Conservation (phyloP, 805 yeast species). For the Spathaspora sp. region DNA sequence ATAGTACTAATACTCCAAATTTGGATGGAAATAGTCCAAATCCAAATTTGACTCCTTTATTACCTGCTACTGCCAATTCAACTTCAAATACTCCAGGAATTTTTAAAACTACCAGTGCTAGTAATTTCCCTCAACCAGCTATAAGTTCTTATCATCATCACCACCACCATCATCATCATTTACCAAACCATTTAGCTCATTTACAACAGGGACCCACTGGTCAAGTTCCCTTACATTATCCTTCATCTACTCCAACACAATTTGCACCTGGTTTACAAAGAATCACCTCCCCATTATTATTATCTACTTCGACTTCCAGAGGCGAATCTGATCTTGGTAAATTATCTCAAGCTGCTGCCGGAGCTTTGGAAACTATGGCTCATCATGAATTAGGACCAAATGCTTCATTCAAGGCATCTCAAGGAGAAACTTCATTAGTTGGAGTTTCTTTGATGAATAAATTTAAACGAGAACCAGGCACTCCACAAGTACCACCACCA, state of each 20-base stretch:
- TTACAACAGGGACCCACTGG: constrained; percentile 11
- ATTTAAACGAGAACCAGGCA: constrained; percentile 11
- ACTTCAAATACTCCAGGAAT: constrained; percentile 4
- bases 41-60: constrained; percentile 21
- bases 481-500: constrained; percentile 8
- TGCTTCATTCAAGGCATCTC: constrained; percentile 25
- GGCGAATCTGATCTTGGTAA: constrained; percentile 10
- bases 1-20: constrained; percentile 7
- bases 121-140: not conserved
- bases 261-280: constrained; percentile 62
- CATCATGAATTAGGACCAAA: constrained; percentile 40
- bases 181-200: constrained; percentile 19
- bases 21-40: constrained; percentile 4
- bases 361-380: constrained; percentile 43
- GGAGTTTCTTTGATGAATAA: constrained; percentile 33
- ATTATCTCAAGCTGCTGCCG: constrained; percentile 35
- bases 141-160: not conserved
- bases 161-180: constrained; percentile 16
- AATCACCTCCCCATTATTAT: constrained; percentile 61
- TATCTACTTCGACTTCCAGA: constrained; percentile 48
- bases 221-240: constrained; percentile 60
- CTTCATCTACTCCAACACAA: constrained; percentile 66
- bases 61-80: constrained; percentile 19
- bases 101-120: constrained; percentile 1
- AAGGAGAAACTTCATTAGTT: constrained; percentile 10